A percentile compares a stretch with the other conserved stretches of the same genome.
These are phyloP conservation scores for Parastagonospora nodorum DNA, from an alignment of 2,329 filamentous ascomycete species.

Conservation along the genomic window DNA sequence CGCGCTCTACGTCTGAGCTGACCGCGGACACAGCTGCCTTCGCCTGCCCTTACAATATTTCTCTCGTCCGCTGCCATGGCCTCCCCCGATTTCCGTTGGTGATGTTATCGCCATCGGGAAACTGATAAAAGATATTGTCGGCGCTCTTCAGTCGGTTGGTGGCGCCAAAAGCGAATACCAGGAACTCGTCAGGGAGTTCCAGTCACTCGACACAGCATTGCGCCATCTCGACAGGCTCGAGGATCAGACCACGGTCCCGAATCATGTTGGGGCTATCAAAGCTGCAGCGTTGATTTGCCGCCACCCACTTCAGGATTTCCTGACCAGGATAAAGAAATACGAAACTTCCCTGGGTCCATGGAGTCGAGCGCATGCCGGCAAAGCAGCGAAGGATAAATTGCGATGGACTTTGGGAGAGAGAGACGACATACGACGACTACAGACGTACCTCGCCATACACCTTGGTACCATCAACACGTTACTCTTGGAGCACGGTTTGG, in stretches of 20 bases:
- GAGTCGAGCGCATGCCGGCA: neutral
- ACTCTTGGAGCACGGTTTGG: conserved; percentile 1
- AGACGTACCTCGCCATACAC: conserved; percentile 9
- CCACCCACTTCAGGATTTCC: conserved; percentile 9
- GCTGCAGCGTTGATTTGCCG: conserved; percentile 8
- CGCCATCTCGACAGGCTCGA: conserved; percentile 9
- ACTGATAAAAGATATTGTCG: conserved; percentile 4
- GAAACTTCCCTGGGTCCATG: conserved; percentile 7
- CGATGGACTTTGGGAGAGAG: conserved; percentile 1
- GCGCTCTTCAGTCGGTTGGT: conserved; percentile 1
- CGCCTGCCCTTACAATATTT: neutral
- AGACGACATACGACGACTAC: conserved; percentile 1
- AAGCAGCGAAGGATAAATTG: conserved; percentile 3
- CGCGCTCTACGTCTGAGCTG: neutral
- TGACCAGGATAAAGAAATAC: conserved; percentile 7
- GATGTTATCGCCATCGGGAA: conserved; percentile 11
- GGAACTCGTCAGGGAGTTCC: conserved; percentile 10
- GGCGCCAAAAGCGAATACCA: conserved; percentile 16
- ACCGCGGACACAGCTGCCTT: neutral
- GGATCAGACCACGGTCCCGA: neutral
- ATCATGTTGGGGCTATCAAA: conserved; percentile 3
- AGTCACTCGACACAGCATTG: conserved; percentile 7
- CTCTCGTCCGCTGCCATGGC: no score
- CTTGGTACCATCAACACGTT: conserved; percentile 10
- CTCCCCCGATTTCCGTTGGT: conserved; percentile 2